Evolutionary conservation across 1,139 yeast genomes (phyloP).

Genomic region (Blastobotrys illinoisensis): DNA sequence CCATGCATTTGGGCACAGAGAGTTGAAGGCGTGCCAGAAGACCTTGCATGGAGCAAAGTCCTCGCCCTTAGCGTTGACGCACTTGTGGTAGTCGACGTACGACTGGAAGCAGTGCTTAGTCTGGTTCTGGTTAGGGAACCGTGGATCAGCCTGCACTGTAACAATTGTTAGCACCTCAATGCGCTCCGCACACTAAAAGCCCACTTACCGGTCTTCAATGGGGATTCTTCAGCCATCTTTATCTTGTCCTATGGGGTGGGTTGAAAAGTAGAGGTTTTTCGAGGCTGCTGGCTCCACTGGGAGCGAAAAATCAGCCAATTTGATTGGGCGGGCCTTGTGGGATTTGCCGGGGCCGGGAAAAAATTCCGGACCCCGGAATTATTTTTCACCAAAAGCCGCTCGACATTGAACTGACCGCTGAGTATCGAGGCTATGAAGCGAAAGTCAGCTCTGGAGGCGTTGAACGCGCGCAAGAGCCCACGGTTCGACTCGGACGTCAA

Average conservation of each 20-base stretch:
- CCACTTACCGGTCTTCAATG: constrained; percentile 23
- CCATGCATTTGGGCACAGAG: constrained; percentile 93
- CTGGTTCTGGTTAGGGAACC: constrained; percentile 86
- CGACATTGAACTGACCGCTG: background rate
- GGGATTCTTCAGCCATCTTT: constrained; percentile 20
- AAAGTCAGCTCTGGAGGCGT: constrained; percentile 6
- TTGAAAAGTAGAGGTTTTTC: background rate
- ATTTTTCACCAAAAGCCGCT: background rate
- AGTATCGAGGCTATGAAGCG: constrained; percentile 6
- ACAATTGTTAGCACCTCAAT: background rate
- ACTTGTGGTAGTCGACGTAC: constrained; percentile 96
- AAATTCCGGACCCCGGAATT: background rate
- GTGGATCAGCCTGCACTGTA: constrained; percentile 21
- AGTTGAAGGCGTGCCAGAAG: constrained; percentile 83
- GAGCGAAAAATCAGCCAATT: constrained; percentile 2
- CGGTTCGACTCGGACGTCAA: constrained; percentile 1
- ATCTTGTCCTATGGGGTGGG: background rate
- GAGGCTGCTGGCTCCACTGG: background rate
- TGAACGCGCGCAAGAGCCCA: background rate
- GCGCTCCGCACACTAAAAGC: no score
- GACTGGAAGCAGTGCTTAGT: constrained; percentile 98
- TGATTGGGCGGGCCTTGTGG: constrained; percentile 1
- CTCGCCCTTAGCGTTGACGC: constrained; percentile 95
- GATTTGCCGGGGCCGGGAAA: background rate
- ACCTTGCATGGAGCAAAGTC: constrained; percentile 97